phyloP scores from a whole-genome alignment of 805 yeast species.

The Metschnikowia orientalis region DNA sequence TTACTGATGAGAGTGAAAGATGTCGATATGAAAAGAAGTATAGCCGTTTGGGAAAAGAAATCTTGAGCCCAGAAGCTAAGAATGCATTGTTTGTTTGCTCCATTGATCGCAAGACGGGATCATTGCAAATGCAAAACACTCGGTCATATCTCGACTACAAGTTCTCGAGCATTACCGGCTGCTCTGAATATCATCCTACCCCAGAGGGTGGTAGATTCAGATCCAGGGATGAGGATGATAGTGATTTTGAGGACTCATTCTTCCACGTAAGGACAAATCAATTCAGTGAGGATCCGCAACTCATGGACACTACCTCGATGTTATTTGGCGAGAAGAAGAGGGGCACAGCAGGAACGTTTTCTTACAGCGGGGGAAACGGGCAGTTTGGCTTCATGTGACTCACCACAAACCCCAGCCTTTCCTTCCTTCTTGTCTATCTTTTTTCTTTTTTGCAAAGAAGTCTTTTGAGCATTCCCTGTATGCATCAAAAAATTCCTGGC shows the following conservation, averaged over 20 bases:
- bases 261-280: neutral
- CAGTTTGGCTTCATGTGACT: slow-evolving; percentile 3
- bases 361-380: slow-evolving; percentile 2
- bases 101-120: slow-evolving; percentile 34
- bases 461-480: slow-evolving; percentile 71
- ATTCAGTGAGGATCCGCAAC: slow-evolving; percentile 7
- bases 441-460: slow-evolving; percentile 35
- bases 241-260: slow-evolving; percentile 1
- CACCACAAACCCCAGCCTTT: slow-evolving; percentile 44
- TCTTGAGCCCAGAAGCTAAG: slow-evolving; percentile 1
- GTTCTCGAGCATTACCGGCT: slow-evolving; percentile 5
- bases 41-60: slow-evolving; percentile 4
- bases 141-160: slow-evolving; percentile 24
- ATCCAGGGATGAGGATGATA: neutral
- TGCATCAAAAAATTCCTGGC: slow-evolving; percentile 80
- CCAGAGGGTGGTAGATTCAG: no score
- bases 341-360: slow-evolving; percentile 3
- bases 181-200: no score
- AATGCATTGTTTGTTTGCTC: slow-evolving; percentile 29
- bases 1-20: slow-evolving; percentile 5
- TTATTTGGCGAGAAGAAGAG: slow-evolving; percentile 4
- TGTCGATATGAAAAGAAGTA: slow-evolving; percentile 5
- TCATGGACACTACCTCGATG: slow-evolving; percentile 6
- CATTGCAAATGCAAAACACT: slow-evolving; percentile 31
- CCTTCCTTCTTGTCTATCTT: slow-evolving; percentile 34